These are phyloP conservation scores for Nymphaea colorata DNA, from an alignment of 164 flowering plant genomes.

Conservation along the genomic window DNA sequence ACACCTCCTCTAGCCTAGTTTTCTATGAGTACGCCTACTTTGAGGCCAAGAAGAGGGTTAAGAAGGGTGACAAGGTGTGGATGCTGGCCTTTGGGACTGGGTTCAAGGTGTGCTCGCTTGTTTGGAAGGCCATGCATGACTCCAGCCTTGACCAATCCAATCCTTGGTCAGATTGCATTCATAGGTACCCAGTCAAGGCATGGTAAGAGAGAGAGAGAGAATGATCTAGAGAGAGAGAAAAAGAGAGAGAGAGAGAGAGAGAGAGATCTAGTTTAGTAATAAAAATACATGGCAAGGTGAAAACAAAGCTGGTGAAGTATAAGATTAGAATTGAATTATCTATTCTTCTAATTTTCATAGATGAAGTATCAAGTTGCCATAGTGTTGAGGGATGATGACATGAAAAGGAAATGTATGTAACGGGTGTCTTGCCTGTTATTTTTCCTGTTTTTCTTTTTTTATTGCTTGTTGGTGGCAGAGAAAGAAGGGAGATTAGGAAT, in stretches of 20 bases:
- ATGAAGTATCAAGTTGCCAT: background rate
- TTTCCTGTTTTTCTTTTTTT: too few species aligned
- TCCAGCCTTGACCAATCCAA: slow-evolving; percentile 23
- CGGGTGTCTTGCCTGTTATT: too few species aligned
- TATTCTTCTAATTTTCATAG: too few species aligned
- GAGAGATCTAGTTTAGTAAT: background rate
- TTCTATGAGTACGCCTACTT: slow-evolving; percentile 57
- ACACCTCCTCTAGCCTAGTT: slow-evolving; percentile 51
- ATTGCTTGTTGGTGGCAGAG: too few species aligned
- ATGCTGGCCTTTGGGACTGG: slow-evolving; percentile 68
- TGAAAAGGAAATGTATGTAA: too few species aligned
- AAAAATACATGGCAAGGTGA: background rate
- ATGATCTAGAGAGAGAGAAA: background rate
- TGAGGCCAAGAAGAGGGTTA: slow-evolving; percentile 40
- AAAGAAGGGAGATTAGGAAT: too few species aligned
- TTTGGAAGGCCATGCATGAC: slow-evolving; percentile 34
- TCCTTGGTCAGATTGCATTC: slow-evolving; percentile 52
- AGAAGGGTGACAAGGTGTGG: slow-evolving; percentile 43
- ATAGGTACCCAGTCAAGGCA: slow-evolving; percentile 31
- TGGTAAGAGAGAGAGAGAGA: background rate
- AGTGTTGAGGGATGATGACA: background rate
- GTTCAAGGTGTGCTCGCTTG: slow-evolving; percentile 46
- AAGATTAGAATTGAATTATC: too few species aligned
- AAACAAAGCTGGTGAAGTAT: too few species aligned
- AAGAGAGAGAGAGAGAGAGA: background rate